Base-by-base conservation (phyloP, 2,329 filamentous ascomycete genomes). In the Colletotrichum salicis region DNA sequence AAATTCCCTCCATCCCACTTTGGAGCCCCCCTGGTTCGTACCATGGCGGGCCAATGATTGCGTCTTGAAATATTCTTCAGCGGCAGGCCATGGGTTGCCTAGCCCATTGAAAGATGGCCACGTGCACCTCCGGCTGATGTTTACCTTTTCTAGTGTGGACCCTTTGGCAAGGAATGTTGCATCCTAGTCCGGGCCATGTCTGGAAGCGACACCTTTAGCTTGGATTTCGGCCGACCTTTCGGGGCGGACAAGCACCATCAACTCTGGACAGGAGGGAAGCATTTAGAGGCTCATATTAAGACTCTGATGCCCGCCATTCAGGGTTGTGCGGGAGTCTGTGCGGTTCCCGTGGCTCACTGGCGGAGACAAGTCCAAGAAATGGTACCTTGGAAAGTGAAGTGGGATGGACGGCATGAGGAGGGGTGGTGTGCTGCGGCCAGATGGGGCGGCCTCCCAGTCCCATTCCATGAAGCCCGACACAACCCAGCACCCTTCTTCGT, bases 241-340 rank as follows among this genome's bases (percentile, higher is more conserved):
- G 41, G 35, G 24, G 22, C 57, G n/a, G 48, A 31, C 64, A 19
- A 48, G 35, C 22, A 52, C 19, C 24, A 37, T 41, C 55, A n/a
- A 45, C 55, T 22, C 59, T 41, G 15, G 11, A 41, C 12, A 67
- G 15, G 29, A 67, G 56, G 37, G 37, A 70, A 57, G 68, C 51
- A 62, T 59, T 65, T 56, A 45, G 66, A 70, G 70, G 66, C 70
- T 72, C 66, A 60, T 37, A 58, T 60, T 29, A 64, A 58, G 65
- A 56, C 67, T 62, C 58, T 58, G 60, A 66, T 51, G 35, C 55
- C 66, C 61, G 41, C 56, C 62, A 27, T 64, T 67, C 71, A 75
- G 74, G 73, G 73, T 74, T 74, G 71, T 66, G 71, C 74, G 74
- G 73, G 67, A 75, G 73, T 74, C 74, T 72, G 73, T 75, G 74